phyloP scores from a whole-genome alignment of 495 filamentous ascomycete genomes.

The Trichoderma reesei region DNA sequence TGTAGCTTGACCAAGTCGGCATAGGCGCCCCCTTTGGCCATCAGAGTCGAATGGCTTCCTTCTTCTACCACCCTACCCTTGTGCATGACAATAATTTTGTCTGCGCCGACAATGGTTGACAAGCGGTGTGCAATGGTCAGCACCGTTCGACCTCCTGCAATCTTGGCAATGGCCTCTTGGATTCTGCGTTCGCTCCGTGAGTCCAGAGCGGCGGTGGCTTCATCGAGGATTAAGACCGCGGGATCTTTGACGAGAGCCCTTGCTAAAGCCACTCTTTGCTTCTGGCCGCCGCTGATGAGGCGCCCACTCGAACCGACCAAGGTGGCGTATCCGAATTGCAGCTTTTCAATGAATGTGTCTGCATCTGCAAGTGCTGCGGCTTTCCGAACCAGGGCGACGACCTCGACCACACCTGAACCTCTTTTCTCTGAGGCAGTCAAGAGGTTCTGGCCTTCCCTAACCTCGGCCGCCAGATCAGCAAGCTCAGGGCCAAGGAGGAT shows the following conservation, averaged over 20 bases:
- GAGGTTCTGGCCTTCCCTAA: slow-evolving; percentile 3
- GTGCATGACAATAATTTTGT: slow-evolving; percentile 52
- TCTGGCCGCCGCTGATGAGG: slow-evolving; percentile 47
- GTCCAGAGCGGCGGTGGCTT: slow-evolving; percentile 45
- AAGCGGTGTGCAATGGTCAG: slow-evolving; percentile 67
- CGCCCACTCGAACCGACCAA: slow-evolving; percentile 36
- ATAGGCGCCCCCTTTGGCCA: slow-evolving; percentile 28
- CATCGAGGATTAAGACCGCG: slow-evolving; percentile 42
- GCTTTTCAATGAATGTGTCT: slow-evolving; percentile 24
- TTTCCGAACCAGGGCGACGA: slow-evolving; percentile 23
- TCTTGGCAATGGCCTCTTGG: slow-evolving; percentile 39
- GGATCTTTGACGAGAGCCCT: slow-evolving; percentile 40
- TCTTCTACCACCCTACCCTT: slow-evolving; percentile 47
- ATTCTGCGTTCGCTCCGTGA: slow-evolving; percentile 44
- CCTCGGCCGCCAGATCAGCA: slow-evolving; percentile 12
- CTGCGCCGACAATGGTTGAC: slow-evolving; percentile 51
- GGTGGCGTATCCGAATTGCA: slow-evolving; percentile 36
- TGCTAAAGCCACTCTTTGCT: slow-evolving; percentile 53
- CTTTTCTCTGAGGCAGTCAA: slow-evolving; percentile 17
- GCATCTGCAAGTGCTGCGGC: slow-evolving; percentile 32
- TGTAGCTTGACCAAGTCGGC: slow-evolving; percentile 30
- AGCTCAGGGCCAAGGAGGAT: slow-evolving; percentile 14
- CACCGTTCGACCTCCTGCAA: slow-evolving; percentile 48
- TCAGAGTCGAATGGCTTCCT: slow-evolving; percentile 36
- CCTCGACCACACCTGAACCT: slow-evolving; percentile 20